Evolutionary conservation across 2,329 filamentous ascomycete genomes (phyloP), one percentile per base, ranked within the genome.

Genomic region (Tolypocladium ovalisporum): DNA sequence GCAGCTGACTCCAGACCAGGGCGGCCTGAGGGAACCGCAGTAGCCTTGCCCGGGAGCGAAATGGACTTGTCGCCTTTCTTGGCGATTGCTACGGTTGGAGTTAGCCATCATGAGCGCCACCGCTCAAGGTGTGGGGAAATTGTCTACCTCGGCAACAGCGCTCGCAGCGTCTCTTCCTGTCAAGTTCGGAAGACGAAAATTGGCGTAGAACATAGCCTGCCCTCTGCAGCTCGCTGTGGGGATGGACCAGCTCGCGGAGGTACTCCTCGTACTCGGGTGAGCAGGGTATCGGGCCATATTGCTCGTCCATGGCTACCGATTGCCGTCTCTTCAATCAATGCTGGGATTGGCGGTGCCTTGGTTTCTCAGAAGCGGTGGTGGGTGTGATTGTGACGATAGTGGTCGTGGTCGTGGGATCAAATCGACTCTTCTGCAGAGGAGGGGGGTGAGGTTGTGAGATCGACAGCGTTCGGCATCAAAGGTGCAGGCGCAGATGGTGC

Each of bases 111-210:
- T 32, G 35, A 5, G 36, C 3, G 10, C 22, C 2, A n/a, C 39
- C 1, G 8, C 19, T 8, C 8, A 6, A 19, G 22, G 10, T 27
- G 13, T 22, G 12, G 3, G 3, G 29, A 12, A 34, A 17, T 10
- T 56, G 58, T 61, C 52, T n/a, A 68, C 67, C 59, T 52, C 66
- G 64, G 40, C 54, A 55, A 56, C 70, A 72, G 27, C 58, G 60
- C 24, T 52, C 56, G 58, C 70, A 72, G 24, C 68, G 65, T 51
- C 61, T 65, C 62, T 71, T 72, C n/a, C 62, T 64, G 8, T 68
- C 61, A 3, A 72, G 54, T 15, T 71, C 68, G 1, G 57, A 52
- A 22, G 39, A 24, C 3, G 64, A 62, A 8, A 70, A 62, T 53
- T 66, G 65, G 2, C 53, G 40, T 12, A 70, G 37, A 22, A 68